Evolutionary conservation across 179 eudicot genomes (phyloP).

Genomic region (Beta lomatogona): DNA sequence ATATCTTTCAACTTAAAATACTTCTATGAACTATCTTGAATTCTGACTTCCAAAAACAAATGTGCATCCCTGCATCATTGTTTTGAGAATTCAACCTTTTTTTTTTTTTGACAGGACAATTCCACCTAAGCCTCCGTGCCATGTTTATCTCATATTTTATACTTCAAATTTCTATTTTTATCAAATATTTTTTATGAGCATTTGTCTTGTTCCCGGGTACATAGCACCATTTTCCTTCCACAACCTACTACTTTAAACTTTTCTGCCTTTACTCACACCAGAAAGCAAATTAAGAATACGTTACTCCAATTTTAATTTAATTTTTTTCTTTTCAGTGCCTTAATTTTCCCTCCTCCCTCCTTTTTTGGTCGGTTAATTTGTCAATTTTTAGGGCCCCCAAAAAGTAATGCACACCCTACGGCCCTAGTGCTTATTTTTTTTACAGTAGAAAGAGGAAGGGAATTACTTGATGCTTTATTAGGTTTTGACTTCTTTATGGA

Average conservation of each 20-base stretch:
- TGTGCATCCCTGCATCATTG: no score
- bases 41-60: no score
- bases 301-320: background rate
- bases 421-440: slow-evolving; percentile 6
- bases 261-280: slow-evolving; percentile 3
- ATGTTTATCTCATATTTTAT: no score
- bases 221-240: no score
- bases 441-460: slow-evolving; percentile 11
- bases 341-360: background rate
- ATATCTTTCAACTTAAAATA: no score
- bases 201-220: no score
- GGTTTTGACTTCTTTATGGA: slow-evolving; percentile 31
- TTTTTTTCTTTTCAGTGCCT: background rate
- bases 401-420: slow-evolving; percentile 3
- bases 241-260: background rate
- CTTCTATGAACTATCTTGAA: no score
- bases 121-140: no score
- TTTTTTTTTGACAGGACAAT: no score
- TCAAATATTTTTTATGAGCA: no score
- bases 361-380: slow-evolving; percentile 12
- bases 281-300: slow-evolving; percentile 15
- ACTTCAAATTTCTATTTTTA: no score
- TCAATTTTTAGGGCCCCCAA: slow-evolving; percentile 3
- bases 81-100: no score
- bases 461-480: slow-evolving; percentile 32